Percentiles rank a stretch among this genome's conserved stretches.
phyloP scores from a whole-genome alignment of 306 rosid species.

The Luffa aegyptiaca region DNA sequence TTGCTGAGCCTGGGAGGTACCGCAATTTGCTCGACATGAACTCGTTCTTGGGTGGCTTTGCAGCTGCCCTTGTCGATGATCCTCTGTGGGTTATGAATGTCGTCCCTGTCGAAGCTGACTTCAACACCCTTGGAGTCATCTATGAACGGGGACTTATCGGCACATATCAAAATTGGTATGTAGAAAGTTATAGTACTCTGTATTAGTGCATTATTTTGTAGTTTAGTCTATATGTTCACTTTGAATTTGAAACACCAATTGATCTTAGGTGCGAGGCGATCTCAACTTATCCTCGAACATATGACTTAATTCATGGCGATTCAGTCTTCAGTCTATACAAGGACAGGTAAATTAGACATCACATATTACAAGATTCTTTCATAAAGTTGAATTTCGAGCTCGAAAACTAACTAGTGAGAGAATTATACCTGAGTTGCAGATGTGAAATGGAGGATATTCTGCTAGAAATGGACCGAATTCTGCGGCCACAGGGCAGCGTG shows the following conservation, averaged over 20 bases:
- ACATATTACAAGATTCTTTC: neutral
- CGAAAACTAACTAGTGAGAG: neutral
- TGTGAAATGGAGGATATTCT: conserved; percentile 63
- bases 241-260: neutral
- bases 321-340: conserved; percentile 63
- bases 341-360: conserved; percentile 40
- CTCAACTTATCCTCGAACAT: conserved; percentile 91
- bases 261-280: conserved; percentile 81
- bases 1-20: conserved; percentile 65
- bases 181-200: neutral
- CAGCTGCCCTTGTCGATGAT: conserved; percentile 62
- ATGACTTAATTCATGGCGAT: conserved; percentile 89
- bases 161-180: conserved; percentile 86
- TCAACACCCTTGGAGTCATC: conserved; percentile 75
- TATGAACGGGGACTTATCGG: conserved; percentile 87
- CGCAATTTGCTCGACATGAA: conserved; percentile 88
- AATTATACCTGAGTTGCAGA: conserved; percentile 26
- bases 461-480: conserved; percentile 78
- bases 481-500: conserved; percentile 67
- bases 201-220: neutral
- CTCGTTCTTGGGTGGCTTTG: conserved; percentile 78
- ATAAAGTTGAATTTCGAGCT: neutral
- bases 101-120: conserved; percentile 69
- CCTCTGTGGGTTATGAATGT: conserved; percentile 93
- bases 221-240: neutral